Base-by-base conservation (phyloP, 164 flowering plant species). In the Nelumbo lutea region DNA sequence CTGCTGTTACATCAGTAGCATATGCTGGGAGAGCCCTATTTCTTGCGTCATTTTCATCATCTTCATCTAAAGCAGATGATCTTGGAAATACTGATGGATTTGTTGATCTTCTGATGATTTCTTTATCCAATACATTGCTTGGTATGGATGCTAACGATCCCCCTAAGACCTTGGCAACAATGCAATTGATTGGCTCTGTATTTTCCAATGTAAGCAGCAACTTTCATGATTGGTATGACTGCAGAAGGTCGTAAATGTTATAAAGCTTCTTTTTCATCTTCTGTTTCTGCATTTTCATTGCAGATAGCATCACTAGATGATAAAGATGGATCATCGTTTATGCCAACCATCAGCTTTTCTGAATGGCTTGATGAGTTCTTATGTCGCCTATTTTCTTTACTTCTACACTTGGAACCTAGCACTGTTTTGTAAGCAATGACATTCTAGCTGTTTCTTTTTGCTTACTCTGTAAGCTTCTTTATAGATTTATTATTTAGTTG, bases 61-160 rank as follows among this genome's bases (percentile, higher is more conserved):
- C 84, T 70, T 64, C 87, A 64, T 72, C 68, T 43, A 74, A 79
- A 68, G 41, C 78, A 42, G 83, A 76, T 65, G 84, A 75, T 73
- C 69, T 57, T 70, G 83, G 52, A 51, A 72, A 62, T 70, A 69
- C 76, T 68, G 83, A 79, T 72, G 78, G 70, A 39, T 86, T 66
- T 62, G 61, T 66, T 71, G 83, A 88, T 80, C 90, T 92, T 69
- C 66, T 92, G 72, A 78, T 80, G 84, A 78, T 82, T 70, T 87
- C 98, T 27, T 81, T 92, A 60, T 89, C 97, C 48, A 96, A 88
- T 85, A 88, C 98, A 62, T 79, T 96, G 72, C 95, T 93, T 84
- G 99, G 99, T 42, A 88, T 96, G 94, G 99, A 96, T 84, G 98
- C 98, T 73, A 96, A 96, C 77, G 99, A 92, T 77, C 98, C 98